Base-by-base conservation (phyloP, 345 rosid species). In the Streptanthus diversifolius region DNA sequence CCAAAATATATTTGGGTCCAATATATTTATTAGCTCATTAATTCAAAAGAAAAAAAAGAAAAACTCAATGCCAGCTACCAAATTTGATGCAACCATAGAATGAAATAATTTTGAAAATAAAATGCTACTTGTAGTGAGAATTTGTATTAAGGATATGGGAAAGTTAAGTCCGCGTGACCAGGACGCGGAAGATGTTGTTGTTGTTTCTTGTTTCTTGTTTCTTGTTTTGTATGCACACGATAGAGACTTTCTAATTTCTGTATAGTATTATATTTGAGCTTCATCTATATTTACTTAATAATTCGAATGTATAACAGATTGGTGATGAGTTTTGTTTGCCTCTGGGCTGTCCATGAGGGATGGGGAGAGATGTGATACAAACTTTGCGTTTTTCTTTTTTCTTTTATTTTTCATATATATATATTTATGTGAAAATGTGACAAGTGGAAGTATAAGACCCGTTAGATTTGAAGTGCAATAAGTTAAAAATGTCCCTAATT, bases 151-250 rank as follows among this genome's bases (percentile, higher is more conserved):
- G 37, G 47, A 53, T 21, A 41, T 63, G 54, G 54, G 69, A 72
- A 29, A 51, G 62, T 53, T 5, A 71, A 62, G 69, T 62, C 68
- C 75, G 68, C 68, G 52, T 71, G 68, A 53, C 29, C 52, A 53
- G 45, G 63, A 43, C 24, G 47, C 29, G 48, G 56, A 72, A 63
- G 64, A 72, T 63, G 65, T 43, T 29, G 21, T 43, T 33, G 76
- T 72, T 56, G 29, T 41, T 72, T 63, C 56, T 72, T 72, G 64
- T 43, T 72, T 40, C n/a, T 72, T 56, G 29, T 41, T 72, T 63
- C 56, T 72, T 72, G 64, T 43, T 72, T 40, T 48, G 48, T 72
- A 63, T 19, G 32, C 69, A 25, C 61, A 58, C 61, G 41, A 52
- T 53, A 54, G 25, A 54, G 37, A 54, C 59, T 53, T 25, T 53